Base-by-base conservation (phyloP, 1,284 basidiomycete species). In the Ceratobasidium sp. region DNA sequence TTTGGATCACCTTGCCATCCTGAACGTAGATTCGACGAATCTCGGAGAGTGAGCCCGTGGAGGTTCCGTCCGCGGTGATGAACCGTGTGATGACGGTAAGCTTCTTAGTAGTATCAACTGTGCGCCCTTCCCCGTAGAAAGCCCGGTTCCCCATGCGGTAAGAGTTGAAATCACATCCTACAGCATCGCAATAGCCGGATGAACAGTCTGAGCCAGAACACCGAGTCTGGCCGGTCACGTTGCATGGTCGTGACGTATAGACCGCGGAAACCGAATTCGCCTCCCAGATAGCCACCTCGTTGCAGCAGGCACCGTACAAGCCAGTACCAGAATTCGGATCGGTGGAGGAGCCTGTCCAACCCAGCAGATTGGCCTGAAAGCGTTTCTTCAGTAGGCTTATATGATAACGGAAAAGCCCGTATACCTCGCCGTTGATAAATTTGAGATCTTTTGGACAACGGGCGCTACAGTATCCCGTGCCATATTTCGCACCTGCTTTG, bases 11-110 rank as follows among this genome's bases (percentile, higher is more conserved):
- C 76, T 80, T 79, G 48, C 84, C 84, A 77, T 84, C 80, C 79
- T 86, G 85, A 30, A 86, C 83, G 79, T 86, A 87, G 77, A 86
- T 74, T 60, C 85, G 84, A 72, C 83, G 83, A 80, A 86, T 87
- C 78, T 85, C 84, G 52, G 79, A 81, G 79, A 82, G 83, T 43
- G 78, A 79, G 64, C 85, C 85, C 60, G 79, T 78, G 64, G 83
- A 77, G n/a, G 84, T 82, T 76, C 82, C 81, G 80, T 83, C 81
- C 74, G 77, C 76, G 74, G 85, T 85, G 77, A 86, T 74, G 83
- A 86, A 86, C 77, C 86, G 86, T 58, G 86, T 87, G 74, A 87
- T 84, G 76, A 86, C 84, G 61, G 86, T 86, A 80, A 86, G 79
- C 75, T 80, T 81, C 76, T 80, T 75, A 77, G 69, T 82, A 76